Evolutionary conservation across 148 eudicot species (phyloP).

Genomic region (Tetragonia tetragonoides): DNA sequence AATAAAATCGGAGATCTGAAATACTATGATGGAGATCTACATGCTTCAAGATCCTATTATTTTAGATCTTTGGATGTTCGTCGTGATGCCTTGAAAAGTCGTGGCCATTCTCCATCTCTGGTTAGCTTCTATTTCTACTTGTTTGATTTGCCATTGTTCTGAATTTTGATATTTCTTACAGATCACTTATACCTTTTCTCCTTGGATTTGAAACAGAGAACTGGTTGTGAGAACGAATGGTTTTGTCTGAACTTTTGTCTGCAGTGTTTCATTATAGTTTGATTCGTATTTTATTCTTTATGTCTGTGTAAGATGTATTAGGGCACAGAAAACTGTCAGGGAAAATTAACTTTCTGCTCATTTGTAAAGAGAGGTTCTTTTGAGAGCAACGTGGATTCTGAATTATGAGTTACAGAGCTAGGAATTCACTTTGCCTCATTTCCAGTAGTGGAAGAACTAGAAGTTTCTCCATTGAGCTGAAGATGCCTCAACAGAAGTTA

Average conservation of each 20-base stretch:
- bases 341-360: neutral
- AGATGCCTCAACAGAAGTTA: neutral
- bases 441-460: neutral
- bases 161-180: neutral
- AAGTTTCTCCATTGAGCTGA: neutral
- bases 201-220: neutral
- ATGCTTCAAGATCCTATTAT: slow-evolving; percentile 76
- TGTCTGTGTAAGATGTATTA: neutral
- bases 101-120: slow-evolving; percentile 61
- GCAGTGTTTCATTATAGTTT: neutral
- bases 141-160: slow-evolving; percentile 4
- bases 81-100: slow-evolving; percentile 59
- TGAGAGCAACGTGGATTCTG: neutral
- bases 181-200: neutral
- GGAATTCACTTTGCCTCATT: neutral
- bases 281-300: neutral
- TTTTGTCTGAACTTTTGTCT: neutral
- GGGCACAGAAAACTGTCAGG: neutral
- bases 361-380: neutral
- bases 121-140: slow-evolving; percentile 35
- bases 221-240: neutral
- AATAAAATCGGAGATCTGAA: slow-evolving; percentile 96
- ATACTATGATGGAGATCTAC: slow-evolving; percentile 81
- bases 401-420: neutral
- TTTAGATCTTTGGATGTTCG: slow-evolving; percentile 77